Conservation (phyloP, 805 yeast species). For the Cyberlindnera saturnus region DNA sequence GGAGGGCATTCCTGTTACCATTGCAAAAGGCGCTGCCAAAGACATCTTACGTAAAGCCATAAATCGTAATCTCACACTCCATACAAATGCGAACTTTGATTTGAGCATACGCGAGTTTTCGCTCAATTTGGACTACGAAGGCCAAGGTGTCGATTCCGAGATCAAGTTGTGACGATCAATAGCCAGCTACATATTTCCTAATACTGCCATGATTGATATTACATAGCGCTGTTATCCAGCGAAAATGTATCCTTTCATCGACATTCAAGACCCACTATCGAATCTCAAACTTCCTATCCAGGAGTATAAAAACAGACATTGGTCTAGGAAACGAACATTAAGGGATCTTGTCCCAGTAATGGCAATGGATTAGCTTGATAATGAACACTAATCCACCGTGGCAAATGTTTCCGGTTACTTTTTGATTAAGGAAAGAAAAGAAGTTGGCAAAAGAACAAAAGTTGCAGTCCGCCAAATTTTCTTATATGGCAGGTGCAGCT, state of each 20-base stretch:
- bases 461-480: neutral
- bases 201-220: no score
- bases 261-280: constrained; percentile 26
- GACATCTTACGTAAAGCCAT: constrained; percentile 45
- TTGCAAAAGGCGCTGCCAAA: constrained; percentile 38
- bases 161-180: constrained; percentile 24
- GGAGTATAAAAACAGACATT: constrained; percentile 16
- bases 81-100: constrained; percentile 38
- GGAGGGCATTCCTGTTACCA: constrained; percentile 43
- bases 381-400: constrained; percentile 25
- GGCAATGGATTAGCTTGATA: constrained; percentile 27
- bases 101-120: constrained; percentile 34
- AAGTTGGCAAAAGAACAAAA: constrained; percentile 4
- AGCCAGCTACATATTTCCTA: neutral
- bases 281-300: constrained; percentile 29
- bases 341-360: constrained; percentile 24
- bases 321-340: constrained; percentile 26
- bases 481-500: neutral
- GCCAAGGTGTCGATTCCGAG: constrained; percentile 36
- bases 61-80: constrained; percentile 43
- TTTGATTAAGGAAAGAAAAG: constrained; percentile 24
- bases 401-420: constrained; percentile 29
- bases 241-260: constrained; percentile 25
- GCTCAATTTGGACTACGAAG: constrained; percentile 39
- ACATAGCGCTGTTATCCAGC: neutral